These are phyloP conservation scores for Ramaria sp. DNA, from an alignment of 768 basidiomycete genomes.

Conservation along the genomic window DNA sequence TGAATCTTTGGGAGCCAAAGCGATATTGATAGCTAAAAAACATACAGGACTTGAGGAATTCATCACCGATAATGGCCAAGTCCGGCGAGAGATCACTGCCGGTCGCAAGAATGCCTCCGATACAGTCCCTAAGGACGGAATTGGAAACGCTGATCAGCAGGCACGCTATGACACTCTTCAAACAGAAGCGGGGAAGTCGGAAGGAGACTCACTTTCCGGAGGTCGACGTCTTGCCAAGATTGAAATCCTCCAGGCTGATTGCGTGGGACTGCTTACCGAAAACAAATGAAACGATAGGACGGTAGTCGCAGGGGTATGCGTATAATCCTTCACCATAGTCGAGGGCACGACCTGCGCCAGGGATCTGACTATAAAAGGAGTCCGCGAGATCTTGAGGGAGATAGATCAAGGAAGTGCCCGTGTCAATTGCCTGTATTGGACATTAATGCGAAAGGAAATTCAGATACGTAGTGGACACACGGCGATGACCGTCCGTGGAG, in stretches of 20 bases:
- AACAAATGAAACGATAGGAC: conserved; percentile 27
- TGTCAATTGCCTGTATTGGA: conserved; percentile 45
- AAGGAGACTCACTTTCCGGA: conserved; percentile 21
- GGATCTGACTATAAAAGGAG: conserved; percentile 45
- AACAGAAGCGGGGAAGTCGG: not conserved
- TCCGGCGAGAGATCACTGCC: conserved; percentile 35
- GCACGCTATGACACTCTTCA: not conserved
- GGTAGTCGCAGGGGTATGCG: conserved; percentile 39
- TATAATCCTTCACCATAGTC: conserved; percentile 42
- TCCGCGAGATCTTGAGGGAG: conserved; percentile 32
- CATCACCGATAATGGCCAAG: conserved; percentile 52
- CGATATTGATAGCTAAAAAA: conserved; percentile 10
- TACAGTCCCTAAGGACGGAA: conserved; percentile 31
- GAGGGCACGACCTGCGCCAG: conserved; percentile 29
- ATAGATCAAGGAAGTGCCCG: conserved; percentile 58
- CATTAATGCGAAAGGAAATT: not conserved
- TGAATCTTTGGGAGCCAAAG: not conserved
- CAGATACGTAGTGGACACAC: conserved; percentile 21
- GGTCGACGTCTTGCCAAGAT: conserved; percentile 31
- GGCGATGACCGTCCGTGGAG: conserved; percentile 23
- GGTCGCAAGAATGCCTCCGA: conserved; percentile 42
- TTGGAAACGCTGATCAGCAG: not conserved
- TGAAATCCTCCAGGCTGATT: conserved; percentile 41
- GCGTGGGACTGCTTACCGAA: conserved; percentile 32
- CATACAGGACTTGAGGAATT: conserved; percentile 59